Evolutionary conservation across 108 stramenopile genomes (phyloP), one percentile per base, ranked within the genome.

Genomic region (Fistulifera solaris): DNA sequence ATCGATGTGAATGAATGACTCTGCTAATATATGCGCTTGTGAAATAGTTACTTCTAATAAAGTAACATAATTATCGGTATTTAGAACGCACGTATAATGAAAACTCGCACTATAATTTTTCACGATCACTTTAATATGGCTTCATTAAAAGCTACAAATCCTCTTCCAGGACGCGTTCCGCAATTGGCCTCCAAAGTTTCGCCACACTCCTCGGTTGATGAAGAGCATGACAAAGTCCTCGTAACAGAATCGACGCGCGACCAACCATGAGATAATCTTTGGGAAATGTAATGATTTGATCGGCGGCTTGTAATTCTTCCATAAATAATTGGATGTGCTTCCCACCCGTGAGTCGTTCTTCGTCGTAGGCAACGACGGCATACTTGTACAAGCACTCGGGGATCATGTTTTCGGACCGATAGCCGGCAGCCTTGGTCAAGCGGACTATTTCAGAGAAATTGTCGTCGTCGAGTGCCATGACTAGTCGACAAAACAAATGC

Each of bases 321-420:
- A 90, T 78, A 41, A 82, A 90, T 4, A 86, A 16, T 57, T 90
- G 89, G 56, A 90, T 80, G 59, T 90, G 85, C 42, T 75, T 65
- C 1, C 85, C 85, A n/a, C 75, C 64, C 0, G 78, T 79, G 21
- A 86, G 35, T 39, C 75, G 81, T 58, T 85, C 80, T 28, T 80
- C 66, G 50, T 87, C 89, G 38, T 83, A 85, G 26, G 59, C 48
- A 5, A 86, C 79, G 50, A 70, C 79, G 11, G 84, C 88, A 63
- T 76, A 90, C 54, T 75, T 63, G 48, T 78, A 83, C 18, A 85
- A 67, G 16, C 79, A 62, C 6, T 91, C 76, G 14, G 66, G 62
- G 27, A 81, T 71, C 81, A 78, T 84, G 14, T 70, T 46, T 46
- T 87, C 59, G 8, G 82, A 78, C 58, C 68, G 75, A 39, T 48